phyloP scores from a whole-genome alignment of 1,284 basidiomycete species.

The Papiliotrema nemorosa region DNA sequence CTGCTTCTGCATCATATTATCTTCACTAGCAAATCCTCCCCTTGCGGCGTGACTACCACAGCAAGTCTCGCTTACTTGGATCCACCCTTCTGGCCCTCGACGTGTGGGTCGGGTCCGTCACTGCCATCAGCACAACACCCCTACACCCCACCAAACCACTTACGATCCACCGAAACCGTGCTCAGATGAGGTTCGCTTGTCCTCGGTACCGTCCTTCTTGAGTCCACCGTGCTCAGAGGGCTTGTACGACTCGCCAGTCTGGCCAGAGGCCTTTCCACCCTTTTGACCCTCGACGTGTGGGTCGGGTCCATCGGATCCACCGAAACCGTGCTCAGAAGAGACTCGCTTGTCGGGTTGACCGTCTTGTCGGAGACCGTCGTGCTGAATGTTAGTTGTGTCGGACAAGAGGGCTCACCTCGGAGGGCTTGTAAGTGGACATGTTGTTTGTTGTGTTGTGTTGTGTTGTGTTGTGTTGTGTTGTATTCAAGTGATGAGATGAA shows the following conservation, averaged over 20 bases:
- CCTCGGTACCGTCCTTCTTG: constrained; percentile 34
- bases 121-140: constrained; percentile 12
- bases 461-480: constrained; percentile 11
- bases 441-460: constrained; percentile 22
- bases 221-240: constrained; percentile 36
- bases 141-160: constrained; percentile 9
- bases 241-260: constrained; percentile 28
- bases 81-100: constrained; percentile 36
- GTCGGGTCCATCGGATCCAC: constrained; percentile 41
- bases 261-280: constrained; percentile 28
- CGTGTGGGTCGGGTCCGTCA: constrained; percentile 40
- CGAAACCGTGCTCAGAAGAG: constrained; percentile 48
- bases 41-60: too few species aligned
- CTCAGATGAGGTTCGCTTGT: constrained; percentile 34
- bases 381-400: constrained; percentile 15
- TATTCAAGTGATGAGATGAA: constrained; percentile 9
- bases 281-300: constrained; percentile 41
- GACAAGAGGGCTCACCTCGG: constrained; percentile 23
- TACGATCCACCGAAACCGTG: constrained; percentile 24
- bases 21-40: too few species aligned
- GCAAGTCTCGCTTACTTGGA: constrained; percentile 12
- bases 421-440: constrained; percentile 47
- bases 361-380: constrained; percentile 43
- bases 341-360: constrained; percentile 46
- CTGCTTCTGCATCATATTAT: too few species aligned